Percentiles rank a stretch among this genome's conserved stretches.
Evolutionary conservation across 306 rosid species (phyloP).

Genomic region (Rosa persica): DNA sequence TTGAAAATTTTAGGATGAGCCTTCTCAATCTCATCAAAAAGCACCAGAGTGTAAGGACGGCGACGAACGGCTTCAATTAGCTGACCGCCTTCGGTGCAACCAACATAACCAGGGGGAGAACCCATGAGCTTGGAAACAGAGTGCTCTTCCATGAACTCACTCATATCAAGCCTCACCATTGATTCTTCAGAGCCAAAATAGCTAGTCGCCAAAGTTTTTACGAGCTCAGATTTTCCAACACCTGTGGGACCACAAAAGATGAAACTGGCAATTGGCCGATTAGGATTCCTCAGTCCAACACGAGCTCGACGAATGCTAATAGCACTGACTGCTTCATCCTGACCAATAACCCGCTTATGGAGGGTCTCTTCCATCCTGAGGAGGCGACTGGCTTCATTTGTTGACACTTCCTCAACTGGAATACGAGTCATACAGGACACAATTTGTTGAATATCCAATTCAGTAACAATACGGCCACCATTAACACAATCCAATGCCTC

Average conservation of each 20-base stretch:
- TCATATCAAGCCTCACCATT: conserved; percentile 93
- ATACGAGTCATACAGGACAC: conserved; percentile 89
- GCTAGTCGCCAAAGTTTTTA: conserved; percentile 81
- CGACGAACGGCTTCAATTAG: conserved; percentile 90
- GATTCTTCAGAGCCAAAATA: conserved; percentile 91
- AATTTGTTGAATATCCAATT: conserved; percentile 80
- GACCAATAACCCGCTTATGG: conserved; percentile 82
- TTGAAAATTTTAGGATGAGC: conserved; percentile 91
- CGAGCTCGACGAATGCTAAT: conserved; percentile 94
- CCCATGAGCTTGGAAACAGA: conserved; percentile 90
- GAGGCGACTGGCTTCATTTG: conserved; percentile 84
- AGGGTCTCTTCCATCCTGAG: conserved; percentile 97
- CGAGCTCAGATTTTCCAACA: conserved; percentile 94
- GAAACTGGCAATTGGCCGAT: conserved; percentile 90
- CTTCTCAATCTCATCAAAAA: conserved; percentile 91
- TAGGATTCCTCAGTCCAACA: conserved; percentile 87
- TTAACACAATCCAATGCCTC: conserved; percentile 61
- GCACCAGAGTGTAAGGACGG: conserved; percentile 83
- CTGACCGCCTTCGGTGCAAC: conserved; percentile 87
- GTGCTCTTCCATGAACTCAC: conserved; percentile 91
- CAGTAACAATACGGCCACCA: conserved; percentile 76
- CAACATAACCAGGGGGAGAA: conserved; percentile 93
- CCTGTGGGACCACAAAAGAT: conserved; percentile 97
- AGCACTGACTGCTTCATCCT: conserved; percentile 90
- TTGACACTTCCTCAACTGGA: conserved; percentile 92